Evolutionary conservation across 371 early-diverging fungal species (phyloP).

Genomic region (Mortierella sp.): DNA sequence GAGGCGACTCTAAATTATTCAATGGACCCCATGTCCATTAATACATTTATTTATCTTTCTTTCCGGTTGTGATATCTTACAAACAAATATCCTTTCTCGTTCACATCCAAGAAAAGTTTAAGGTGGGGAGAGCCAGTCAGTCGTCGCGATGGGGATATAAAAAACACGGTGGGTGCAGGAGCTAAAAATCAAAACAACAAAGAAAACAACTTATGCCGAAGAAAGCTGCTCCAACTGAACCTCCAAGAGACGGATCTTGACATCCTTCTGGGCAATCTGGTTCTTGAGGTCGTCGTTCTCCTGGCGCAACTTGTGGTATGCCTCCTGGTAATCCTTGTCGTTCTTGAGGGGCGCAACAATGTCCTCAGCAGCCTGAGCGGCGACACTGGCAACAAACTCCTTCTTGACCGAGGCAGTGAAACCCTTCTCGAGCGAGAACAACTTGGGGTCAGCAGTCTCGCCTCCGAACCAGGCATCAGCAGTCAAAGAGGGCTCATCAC

Average conservation of each 20-base stretch:
- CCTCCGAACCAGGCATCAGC: slow-evolving; percentile 94
- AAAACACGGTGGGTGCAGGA: background rate
- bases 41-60: background rate
- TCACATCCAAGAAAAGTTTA: slow-evolving; percentile 7
- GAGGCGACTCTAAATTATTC: background rate
- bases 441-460: slow-evolving; percentile 81
- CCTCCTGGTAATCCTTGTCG: slow-evolving; percentile 78
- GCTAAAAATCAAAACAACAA: background rate
- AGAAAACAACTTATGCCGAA: slow-evolving; percentile 21
- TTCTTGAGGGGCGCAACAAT: slow-evolving; percentile 46
- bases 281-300: slow-evolving; percentile 91
- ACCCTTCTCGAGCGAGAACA: slow-evolving; percentile 88
- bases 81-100: slow-evolving; percentile 1
- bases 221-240: slow-evolving; percentile 72
- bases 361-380: slow-evolving; percentile 66
- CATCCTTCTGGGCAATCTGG: slow-evolving; percentile 79
- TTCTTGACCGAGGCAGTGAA: slow-evolving; percentile 78
- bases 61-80: background rate
- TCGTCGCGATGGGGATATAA: background rate
- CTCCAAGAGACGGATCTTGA: slow-evolving; percentile 87
- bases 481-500: slow-evolving; percentile 89
- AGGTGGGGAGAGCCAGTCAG: background rate
- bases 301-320: slow-evolving; percentile 79
- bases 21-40: background rate
- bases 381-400: slow-evolving; percentile 81